Conservation (phyloP, 352 stramenopile species). For the Pythium monospermum region DNA sequence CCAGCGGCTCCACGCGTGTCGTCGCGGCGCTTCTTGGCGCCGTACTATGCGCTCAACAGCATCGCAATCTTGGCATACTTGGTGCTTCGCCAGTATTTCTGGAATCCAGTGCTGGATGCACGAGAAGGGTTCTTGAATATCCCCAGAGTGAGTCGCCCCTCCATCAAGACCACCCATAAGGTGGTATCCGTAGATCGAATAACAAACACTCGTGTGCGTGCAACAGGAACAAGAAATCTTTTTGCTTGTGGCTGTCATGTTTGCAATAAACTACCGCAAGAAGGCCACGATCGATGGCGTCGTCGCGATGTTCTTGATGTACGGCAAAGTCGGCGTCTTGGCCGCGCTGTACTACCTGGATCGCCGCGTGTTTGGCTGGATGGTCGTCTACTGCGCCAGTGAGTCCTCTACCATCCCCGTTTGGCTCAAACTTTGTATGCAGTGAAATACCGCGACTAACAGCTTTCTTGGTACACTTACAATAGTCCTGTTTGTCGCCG, state of each 20-base stretch:
- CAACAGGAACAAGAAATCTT: constrained; percentile 68
- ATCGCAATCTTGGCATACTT: constrained; percentile 53
- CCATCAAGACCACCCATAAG: neutral
- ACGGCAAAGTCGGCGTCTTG: constrained; percentile 56
- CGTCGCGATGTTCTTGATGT: constrained; percentile 63
- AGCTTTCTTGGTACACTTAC: too few species aligned
- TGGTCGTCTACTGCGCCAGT: constrained; percentile 55
- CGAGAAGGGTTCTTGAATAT: constrained; percentile 63
- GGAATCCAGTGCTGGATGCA: constrained; percentile 35
- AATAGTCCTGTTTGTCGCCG: constrained; percentile 52
- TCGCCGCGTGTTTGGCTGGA: constrained; percentile 55
- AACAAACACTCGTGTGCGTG: neutral
- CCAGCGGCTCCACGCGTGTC: constrained; percentile 5
- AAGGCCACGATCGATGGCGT: constrained; percentile 63
- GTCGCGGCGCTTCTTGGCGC: constrained; percentile 46
- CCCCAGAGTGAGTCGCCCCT: constrained; percentile 28
- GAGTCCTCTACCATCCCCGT: constrained; percentile 3
- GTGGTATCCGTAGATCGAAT: neutral
- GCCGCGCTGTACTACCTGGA: constrained; percentile 68
- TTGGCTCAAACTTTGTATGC: neutral
- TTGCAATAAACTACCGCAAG: constrained; percentile 72
- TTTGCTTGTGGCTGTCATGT: constrained; percentile 45
- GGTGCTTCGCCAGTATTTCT: constrained; percentile 36
- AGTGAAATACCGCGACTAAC: too few species aligned
- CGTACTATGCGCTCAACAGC: constrained; percentile 67